Evolutionary conservation across 73 alveolate genomes (phyloP).

Genomic region (Stentor coeruleus): DNA sequence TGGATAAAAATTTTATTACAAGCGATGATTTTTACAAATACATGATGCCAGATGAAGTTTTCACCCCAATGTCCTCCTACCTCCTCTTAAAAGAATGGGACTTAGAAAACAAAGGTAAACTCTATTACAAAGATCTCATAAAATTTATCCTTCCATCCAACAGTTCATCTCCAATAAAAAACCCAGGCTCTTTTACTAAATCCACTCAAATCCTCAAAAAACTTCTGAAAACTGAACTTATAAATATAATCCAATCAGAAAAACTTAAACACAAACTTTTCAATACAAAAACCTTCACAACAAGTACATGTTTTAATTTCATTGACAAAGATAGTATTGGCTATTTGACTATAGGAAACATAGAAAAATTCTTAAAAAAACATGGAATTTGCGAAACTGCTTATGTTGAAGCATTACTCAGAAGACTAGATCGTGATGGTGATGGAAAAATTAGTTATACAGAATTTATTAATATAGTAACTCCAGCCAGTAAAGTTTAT

Average conservation of each 20-base stretch:
- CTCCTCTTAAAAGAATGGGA: constrained; percentile 1
- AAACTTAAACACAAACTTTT: background rate
- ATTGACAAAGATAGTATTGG: background rate
- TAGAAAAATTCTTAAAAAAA: background rate
- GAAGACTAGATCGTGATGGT: background rate
- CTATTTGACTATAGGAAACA: background rate
- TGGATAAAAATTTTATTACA: background rate
- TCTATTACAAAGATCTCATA: background rate
- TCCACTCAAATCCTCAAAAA: background rate
- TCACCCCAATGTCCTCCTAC: background rate
- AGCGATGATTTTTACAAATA: background rate
- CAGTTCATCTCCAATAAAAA: background rate
- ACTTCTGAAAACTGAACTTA: background rate
- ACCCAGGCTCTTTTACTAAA: background rate
- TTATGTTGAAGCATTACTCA: background rate
- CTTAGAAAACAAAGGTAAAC: background rate
- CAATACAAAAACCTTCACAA: background rate
- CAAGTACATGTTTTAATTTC: background rate
- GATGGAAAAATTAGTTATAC: background rate
- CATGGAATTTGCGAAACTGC: background rate
- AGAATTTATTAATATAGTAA: background rate
- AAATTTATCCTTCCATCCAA: background rate
- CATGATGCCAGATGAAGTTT: background rate
- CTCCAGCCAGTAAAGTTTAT: background rate
- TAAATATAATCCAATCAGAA: background rate